These are phyloP conservation scores for Gyrodon lividus DNA, from an alignment of 768 basidiomycete genomes.

Conservation along the genomic window DNA sequence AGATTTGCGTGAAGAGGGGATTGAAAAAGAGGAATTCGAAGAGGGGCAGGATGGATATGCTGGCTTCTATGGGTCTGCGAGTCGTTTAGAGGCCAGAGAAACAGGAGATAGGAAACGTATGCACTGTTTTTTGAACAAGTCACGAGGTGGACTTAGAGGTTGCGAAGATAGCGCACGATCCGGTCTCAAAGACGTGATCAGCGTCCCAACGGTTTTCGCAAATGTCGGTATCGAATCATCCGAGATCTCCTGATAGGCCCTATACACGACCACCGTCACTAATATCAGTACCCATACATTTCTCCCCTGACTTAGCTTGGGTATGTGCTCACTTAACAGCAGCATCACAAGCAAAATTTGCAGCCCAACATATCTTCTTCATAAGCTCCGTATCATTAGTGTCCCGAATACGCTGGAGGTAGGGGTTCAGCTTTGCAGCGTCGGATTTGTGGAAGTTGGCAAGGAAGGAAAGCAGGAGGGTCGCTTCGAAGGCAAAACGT, in stretches of 20 bases:
- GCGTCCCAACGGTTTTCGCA: conserved; percentile 47
- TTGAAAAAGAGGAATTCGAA: conserved; percentile 62
- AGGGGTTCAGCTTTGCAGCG: conserved; percentile 66
- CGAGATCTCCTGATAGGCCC: conserved; percentile 54
- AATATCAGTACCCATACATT: background rate
- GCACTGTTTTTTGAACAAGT: conserved; percentile 60
- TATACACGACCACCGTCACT: conserved; percentile 18
- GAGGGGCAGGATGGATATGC: conserved; percentile 55
- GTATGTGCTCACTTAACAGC: conserved; percentile 45
- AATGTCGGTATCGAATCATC: conserved; percentile 55
- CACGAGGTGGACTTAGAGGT: conserved; percentile 45
- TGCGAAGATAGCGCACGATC: conserved; percentile 51
- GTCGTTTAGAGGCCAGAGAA: background rate
- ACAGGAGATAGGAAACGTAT: conserved; percentile 4
- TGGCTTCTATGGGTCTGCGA: conserved; percentile 60
- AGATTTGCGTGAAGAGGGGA: conserved; percentile 44
- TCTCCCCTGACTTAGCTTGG: background rate
- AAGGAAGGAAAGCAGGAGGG: conserved; percentile 58
- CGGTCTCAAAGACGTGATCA: conserved; percentile 52
- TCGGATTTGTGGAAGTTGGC: conserved; percentile 75
- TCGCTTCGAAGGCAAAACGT: conserved; percentile 57
- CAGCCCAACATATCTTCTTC: conserved; percentile 56
- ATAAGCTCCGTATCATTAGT: conserved; percentile 50
- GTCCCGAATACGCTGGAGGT: conserved; percentile 51
- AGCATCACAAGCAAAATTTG: conserved; percentile 49